Evolutionary conservation across 2,329 filamentous ascomycete genomes (phyloP).

Genomic region (Penicillium nordicum): DNA sequence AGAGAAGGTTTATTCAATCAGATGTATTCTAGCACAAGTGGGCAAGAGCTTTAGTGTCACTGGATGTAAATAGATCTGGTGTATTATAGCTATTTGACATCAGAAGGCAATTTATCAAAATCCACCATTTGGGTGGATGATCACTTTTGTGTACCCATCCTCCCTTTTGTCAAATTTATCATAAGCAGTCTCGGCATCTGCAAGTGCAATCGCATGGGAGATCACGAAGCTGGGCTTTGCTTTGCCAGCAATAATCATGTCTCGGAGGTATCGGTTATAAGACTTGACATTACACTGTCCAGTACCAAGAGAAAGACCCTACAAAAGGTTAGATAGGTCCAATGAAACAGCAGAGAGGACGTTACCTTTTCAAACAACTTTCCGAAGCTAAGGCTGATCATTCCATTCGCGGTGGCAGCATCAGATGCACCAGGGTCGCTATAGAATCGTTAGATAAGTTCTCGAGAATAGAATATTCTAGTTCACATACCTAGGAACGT

Average conservation of each 20-base stretch:
- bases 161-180: neutral
- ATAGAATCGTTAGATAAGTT: neutral
- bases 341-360: neutral
- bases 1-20: neutral
- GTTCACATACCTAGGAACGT: neutral
- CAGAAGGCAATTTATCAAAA: neutral
- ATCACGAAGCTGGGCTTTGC: neutral
- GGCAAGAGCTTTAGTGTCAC: neutral
- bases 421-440: neutral
- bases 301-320: neutral
- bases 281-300: neutral
- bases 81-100: neutral
- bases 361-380: neutral
- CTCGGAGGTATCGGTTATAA: neutral
- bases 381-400: neutral
- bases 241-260: neutral
- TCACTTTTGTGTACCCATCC: neutral
- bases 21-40: neutral
- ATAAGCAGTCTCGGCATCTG: neutral
- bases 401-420: neutral
- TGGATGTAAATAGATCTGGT: neutral
- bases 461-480: neutral
- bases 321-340: neutral
- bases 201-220: neutral
- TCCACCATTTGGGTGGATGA: neutral